These are phyloP conservation scores for Nitzschia inconspicua DNA, from an alignment of 108 stramenopile species.

Conservation along the genomic window DNA sequence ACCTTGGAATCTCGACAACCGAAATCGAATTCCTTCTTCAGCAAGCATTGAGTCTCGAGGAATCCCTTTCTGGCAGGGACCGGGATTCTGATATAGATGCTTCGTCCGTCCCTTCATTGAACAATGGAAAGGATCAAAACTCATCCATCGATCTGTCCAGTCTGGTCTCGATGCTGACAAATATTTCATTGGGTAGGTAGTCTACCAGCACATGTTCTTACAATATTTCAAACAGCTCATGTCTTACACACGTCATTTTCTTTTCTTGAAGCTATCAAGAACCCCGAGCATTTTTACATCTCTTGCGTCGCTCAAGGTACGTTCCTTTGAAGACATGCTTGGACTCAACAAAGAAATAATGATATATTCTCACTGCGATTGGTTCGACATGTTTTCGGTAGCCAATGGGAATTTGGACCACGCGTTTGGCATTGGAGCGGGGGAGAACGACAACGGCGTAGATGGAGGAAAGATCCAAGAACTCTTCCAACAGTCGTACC, in stretches of 20 bases:
- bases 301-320: constrained; percentile 12
- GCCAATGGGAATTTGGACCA: constrained; percentile 66
- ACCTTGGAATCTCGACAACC: constrained; percentile 12
- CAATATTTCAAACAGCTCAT: no score
- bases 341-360: not conserved
- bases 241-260: no score
- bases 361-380: not conserved
- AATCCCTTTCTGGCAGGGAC: constrained; percentile 7
- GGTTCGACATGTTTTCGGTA: constrained; percentile 14
- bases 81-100: not conserved
- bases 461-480: constrained; percentile 42
- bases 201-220: no score
- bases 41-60: constrained; percentile 20
- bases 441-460: not conserved
- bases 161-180: not conserved
- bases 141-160: not conserved
- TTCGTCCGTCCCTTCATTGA: no score
- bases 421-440: constrained; percentile 39
- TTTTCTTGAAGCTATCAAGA: not conserved
- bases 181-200: no score
- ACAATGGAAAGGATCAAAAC: no score
- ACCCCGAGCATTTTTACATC: constrained; percentile 13
- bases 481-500: constrained; percentile 44
- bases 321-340: no score
- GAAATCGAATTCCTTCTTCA: not conserved